phyloP scores from a whole-genome alignment of 345 rosid genomes.

The Geranium brycei region DNA sequence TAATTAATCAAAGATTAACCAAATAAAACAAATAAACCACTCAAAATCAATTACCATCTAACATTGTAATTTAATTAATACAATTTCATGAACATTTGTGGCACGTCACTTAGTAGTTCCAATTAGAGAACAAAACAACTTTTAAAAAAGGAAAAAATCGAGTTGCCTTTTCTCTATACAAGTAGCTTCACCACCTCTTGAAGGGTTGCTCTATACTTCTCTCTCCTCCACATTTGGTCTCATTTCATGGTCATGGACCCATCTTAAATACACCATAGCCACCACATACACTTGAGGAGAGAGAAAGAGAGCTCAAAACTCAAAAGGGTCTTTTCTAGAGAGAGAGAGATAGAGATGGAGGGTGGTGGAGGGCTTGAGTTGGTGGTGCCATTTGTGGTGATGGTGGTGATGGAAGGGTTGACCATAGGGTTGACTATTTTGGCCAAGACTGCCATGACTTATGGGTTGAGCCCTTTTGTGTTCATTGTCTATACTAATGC shows the following conservation, averaged over 20 bases:
- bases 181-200: constrained; percentile 29
- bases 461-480: constrained; percentile 74
- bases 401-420: constrained; percentile 54
- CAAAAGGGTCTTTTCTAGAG: too few species aligned
- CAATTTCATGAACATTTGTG: neutral
- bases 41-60: neutral
- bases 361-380: constrained; percentile 14
- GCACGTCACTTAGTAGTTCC: constrained; percentile 20
- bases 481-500: constrained; percentile 60
- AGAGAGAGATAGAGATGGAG: constrained; percentile 8
- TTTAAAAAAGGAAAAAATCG: too few species aligned
- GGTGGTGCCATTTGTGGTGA: constrained; percentile 31
- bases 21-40: neutral
- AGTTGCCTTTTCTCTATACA: constrained; percentile 40
- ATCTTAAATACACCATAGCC: neutral
- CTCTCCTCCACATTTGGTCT: neutral
- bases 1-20: neutral
- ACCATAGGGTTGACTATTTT: constrained; percentile 43
- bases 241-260: neutral
- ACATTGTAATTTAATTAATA: constrained; percentile 1
- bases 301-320: too few species aligned
- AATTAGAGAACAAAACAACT: constrained; percentile 3
- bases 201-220: constrained; percentile 27
- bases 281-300: neutral
- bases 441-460: constrained; percentile 46